Conservation (phyloP, 1,284 basidiomycete species). For the Meira miltonrushii region DNA sequence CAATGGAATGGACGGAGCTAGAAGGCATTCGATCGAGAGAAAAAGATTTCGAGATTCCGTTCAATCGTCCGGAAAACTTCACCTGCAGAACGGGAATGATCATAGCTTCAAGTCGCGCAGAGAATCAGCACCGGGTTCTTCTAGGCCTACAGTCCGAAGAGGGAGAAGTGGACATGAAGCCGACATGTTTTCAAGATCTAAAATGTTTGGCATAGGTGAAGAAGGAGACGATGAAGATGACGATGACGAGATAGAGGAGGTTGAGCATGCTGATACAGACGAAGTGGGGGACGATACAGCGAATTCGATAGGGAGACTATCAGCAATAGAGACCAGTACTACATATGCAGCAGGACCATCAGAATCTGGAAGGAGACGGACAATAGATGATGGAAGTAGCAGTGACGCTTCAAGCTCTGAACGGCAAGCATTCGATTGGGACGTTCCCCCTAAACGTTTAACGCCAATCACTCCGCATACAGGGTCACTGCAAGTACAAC, state of each 20-base stretch:
- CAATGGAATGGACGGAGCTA: neutral
- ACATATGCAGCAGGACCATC: slow-evolving; percentile 36
- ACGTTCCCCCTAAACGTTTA: slow-evolving; percentile 19
- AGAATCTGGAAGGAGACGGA: slow-evolving; percentile 17
- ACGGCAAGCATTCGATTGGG: slow-evolving; percentile 34
- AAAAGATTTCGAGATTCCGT: neutral
- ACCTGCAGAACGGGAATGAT: neutral
- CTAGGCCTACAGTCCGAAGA: neutral
- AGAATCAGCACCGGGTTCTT: neutral
- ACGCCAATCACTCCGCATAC: too few relatives aligned
- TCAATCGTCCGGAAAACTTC: neutral
- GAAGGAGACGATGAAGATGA: slow-evolving; percentile 5
- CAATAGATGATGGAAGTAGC: slow-evolving; percentile 18
- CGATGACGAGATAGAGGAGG: neutral
- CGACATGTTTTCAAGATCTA: neutral
- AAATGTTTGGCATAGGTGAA: neutral
- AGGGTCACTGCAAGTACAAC: too few relatives aligned
- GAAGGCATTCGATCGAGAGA: slow-evolving; percentile 3
- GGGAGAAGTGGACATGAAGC: neutral
- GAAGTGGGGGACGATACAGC: neutral
- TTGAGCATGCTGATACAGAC: slow-evolving; percentile 2
- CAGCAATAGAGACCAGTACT: slow-evolving; percentile 19
- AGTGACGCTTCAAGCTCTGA: slow-evolving; percentile 25
- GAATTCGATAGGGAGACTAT: neutral
- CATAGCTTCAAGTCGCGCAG: neutral